Conservation (phyloP, 768 basidiomycete genomes). For the Lactarius hatsudake region DNA sequence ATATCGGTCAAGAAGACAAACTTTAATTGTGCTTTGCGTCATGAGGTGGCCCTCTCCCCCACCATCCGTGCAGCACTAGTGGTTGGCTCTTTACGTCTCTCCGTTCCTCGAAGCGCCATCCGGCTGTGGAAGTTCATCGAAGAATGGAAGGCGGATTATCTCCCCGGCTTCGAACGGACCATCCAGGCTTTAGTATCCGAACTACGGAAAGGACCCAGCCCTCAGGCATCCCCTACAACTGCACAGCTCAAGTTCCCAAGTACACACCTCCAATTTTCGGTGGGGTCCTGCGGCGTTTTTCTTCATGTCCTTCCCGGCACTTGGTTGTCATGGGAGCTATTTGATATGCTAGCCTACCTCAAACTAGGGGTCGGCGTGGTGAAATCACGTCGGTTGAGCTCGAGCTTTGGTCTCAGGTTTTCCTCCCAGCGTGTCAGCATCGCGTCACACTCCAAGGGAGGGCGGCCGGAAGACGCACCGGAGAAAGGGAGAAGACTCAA, state of each 20-base stretch:
- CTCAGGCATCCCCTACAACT: slow-evolving; percentile 8
- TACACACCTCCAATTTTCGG: slow-evolving; percentile 51
- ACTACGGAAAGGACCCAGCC: slow-evolving; percentile 39
- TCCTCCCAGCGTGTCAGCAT: slow-evolving; percentile 61
- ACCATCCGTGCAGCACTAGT: slow-evolving; percentile 45
- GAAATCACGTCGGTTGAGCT: slow-evolving; percentile 35
- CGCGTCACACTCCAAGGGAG: slow-evolving; percentile 43
- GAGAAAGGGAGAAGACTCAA: slow-evolving; percentile 51
- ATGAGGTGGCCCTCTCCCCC: slow-evolving; percentile 42
- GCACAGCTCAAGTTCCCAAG: slow-evolving; percentile 20
- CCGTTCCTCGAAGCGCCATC: slow-evolving; percentile 78
- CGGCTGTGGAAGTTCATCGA: slow-evolving; percentile 75
- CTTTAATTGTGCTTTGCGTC: slow-evolving; percentile 45
- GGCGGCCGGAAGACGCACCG: slow-evolving; percentile 31
- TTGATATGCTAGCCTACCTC: slow-evolving; percentile 48
- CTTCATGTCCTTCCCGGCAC: slow-evolving; percentile 87
- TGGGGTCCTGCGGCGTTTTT: slow-evolving; percentile 53
- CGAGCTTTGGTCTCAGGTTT: slow-evolving; percentile 63
- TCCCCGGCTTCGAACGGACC: slow-evolving; percentile 70
- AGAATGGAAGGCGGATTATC: slow-evolving; percentile 78
- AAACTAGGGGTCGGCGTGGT: slow-evolving; percentile 37
- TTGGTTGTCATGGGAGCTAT: slow-evolving; percentile 75
- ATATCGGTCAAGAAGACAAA: slow-evolving; percentile 48
- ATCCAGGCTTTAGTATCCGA: slow-evolving; percentile 65
- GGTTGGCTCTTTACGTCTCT: slow-evolving; percentile 47